Evolutionary conservation across 768 basidiomycete genomes (phyloP).

Genomic region (Mycena crocata): DNA sequence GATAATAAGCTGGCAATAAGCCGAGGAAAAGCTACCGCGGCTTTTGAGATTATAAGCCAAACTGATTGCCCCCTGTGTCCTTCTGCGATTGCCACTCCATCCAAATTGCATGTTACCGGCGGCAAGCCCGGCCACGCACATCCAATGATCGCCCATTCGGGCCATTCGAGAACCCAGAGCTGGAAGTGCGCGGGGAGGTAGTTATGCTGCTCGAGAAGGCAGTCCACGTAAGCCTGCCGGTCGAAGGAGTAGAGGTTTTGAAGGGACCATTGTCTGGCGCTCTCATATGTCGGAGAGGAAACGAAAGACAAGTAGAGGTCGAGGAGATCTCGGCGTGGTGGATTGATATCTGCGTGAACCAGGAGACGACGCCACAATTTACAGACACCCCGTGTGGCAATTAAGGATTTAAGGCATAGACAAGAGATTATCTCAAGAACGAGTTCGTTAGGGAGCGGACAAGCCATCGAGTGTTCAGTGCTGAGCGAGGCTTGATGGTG

Average conservation of each 20-base stretch:
- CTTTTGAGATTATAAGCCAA: no score
- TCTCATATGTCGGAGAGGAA: not conserved
- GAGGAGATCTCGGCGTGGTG: not conserved
- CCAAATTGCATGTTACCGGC: not conserved
- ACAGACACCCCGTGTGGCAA: not conserved
- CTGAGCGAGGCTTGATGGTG: no score
- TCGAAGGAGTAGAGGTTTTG: not conserved
- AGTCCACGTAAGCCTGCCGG: not conserved
- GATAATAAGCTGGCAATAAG: no score
- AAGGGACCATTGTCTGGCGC: not conserved
- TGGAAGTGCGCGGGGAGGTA: not conserved
- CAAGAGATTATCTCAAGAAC: not conserved
- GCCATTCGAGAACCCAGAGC: not conserved
- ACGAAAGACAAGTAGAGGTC: not conserved
- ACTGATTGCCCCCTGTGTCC: no score
- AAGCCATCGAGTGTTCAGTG: no score
- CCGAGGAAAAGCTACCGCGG: no score
- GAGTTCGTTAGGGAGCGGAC: not conserved
- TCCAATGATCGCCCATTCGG: not conserved
- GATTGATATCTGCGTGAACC: not conserved
- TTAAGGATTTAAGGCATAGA: not conserved
- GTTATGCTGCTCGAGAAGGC: not conserved
- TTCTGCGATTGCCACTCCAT: no score
- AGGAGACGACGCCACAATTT: not conserved
- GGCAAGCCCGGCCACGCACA: not conserved